Evolutionary conservation across 2,329 filamentous ascomycete genomes (phyloP).

Genomic region (Aureobasidium vineae): DNA sequence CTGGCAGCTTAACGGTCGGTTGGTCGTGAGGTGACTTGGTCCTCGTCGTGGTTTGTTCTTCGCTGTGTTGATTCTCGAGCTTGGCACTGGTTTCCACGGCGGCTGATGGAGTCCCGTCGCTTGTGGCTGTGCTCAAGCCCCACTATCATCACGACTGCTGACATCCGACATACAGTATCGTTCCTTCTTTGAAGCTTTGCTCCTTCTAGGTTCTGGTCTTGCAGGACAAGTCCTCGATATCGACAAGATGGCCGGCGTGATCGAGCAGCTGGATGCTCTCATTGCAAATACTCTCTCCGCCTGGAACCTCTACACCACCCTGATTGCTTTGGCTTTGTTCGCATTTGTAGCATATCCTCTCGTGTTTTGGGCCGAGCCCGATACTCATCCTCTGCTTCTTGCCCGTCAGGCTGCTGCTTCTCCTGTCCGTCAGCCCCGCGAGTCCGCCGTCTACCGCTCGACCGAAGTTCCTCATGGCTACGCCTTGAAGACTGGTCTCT

Average conservation of each 20-base stretch:
- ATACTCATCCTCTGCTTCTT: conserved; percentile 88
- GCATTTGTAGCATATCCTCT: conserved; percentile 69
- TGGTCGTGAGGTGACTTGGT: too few species aligned
- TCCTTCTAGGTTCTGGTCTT: too few species aligned
- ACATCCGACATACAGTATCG: neutral
- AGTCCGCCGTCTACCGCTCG: conserved; percentile 84
- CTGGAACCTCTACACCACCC: conserved; percentile 79
- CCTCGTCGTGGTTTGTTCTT: neutral
- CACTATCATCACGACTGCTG: neutral
- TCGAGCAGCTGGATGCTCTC: conserved; percentile 69
- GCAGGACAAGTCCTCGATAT: conserved; percentile 6
- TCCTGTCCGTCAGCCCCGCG: conserved; percentile 74
- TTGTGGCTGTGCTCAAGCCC: conserved; percentile 19
- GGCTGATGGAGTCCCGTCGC: neutral
- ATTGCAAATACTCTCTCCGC: conserved; percentile 68
- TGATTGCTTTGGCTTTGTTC: conserved; percentile 65
- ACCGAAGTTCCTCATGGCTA: conserved; percentile 82
- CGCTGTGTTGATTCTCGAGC: conserved; percentile 12
- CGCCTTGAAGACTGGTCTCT: conserved; percentile 71
- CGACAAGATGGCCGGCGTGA: conserved; percentile 44
- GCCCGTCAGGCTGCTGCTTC: conserved; percentile 78
- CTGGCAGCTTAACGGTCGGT: too few species aligned
- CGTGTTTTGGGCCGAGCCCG: conserved; percentile 71
- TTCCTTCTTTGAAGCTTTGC: too few species aligned
- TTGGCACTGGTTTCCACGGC: conserved; percentile 18